Base-by-base conservation (phyloP, 202 grass and related monocot genomes). In the Schoenoplectus tabernaemontani region DNA sequence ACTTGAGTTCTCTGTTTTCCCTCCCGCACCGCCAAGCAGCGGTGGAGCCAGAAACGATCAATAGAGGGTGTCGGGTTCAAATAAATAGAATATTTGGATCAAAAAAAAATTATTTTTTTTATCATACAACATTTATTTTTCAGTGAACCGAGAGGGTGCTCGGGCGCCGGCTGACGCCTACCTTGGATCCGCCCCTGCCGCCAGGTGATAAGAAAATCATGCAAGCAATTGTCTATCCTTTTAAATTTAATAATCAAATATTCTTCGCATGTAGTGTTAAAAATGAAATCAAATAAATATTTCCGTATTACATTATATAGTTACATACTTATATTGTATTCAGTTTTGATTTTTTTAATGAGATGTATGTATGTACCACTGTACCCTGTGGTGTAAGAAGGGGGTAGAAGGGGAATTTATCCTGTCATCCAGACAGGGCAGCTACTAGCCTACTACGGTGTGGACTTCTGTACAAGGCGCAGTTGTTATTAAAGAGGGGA, bases 371-470 rank as follows among this genome's bases (percentile, higher is more conserved):
- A 24, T 26, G 9, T 62, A 41, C 37, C 9, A 77, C 28, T 11
- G 1, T 80, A 80, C 78, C 78, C 59, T 80, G 78, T 50, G 7
- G 38, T 51, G 24, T 80, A 80, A 80, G 78, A 60, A 78, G 46
- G 26, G 39, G 42, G 42, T 44, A 51, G 17, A 78, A 78, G 47
- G 8, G 37, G 69, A 53, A 74, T 74, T 50, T 72, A 72, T 53
- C 43, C 13, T 51, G 48, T 51, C 44, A 51, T 32, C 5, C 23
- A 17, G 12, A 73, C 22, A 20, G n/a, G 8, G 9, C 10, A 24
- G 23, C 69, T 51, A 74, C 22, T 9, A 50, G 67, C 12, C 65
- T 69, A 24, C 19, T 69, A 22, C 20, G 24, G 57, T 26, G 9
- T 12, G 0, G 12, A 32, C 59, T 17, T 72, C 68, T 71, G 67